Evolutionary conservation across 1,284 basidiomycete species (phyloP).

Genomic region (Porogramme epimiltina): DNA sequence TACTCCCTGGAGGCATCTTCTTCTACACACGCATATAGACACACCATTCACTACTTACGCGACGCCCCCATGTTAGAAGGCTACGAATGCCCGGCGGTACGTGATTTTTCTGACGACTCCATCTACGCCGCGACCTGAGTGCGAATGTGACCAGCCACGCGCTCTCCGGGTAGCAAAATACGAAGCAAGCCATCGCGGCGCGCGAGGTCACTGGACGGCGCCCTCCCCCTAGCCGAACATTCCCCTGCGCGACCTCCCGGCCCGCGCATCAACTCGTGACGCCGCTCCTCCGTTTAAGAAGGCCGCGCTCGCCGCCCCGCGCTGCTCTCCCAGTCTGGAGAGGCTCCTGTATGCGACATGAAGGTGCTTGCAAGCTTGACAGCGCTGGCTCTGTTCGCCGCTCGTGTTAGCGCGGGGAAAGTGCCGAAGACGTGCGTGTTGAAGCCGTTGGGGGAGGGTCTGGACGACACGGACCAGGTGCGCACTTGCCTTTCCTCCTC

Average conservation of each 20-base stretch:
- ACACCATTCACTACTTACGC: too few relatives aligned
- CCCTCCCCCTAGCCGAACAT: not conserved
- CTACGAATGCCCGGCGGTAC: too few relatives aligned
- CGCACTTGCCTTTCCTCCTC: not conserved
- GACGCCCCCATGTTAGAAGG: too few relatives aligned
- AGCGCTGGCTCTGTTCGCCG: not conserved
- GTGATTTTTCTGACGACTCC: too few relatives aligned
- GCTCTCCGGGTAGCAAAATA: too few relatives aligned
- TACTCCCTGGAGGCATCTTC: too few relatives aligned
- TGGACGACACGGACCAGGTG: conserved; percentile 47
- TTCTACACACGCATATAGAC: too few relatives aligned
- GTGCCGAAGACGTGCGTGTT: conserved; percentile 34
- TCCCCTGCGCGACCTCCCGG: not conserved
- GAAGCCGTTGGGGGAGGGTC: conserved; percentile 39
- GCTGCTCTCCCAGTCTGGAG: not conserved
- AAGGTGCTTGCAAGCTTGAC: not conserved
- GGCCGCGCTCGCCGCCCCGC: not conserved
- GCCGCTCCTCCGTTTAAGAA: not conserved
- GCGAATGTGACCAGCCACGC: too few relatives aligned
- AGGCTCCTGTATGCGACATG: not conserved
- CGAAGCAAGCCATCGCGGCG: too few relatives aligned
- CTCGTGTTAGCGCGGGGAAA: not conserved
- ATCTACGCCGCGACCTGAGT: too few relatives aligned
- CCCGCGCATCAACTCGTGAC: not conserved
- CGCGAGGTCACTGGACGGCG: not conserved